Evolutionary conservation across 148 eudicot genomes (phyloP).

Genomic region (Camellia japonica): DNA sequence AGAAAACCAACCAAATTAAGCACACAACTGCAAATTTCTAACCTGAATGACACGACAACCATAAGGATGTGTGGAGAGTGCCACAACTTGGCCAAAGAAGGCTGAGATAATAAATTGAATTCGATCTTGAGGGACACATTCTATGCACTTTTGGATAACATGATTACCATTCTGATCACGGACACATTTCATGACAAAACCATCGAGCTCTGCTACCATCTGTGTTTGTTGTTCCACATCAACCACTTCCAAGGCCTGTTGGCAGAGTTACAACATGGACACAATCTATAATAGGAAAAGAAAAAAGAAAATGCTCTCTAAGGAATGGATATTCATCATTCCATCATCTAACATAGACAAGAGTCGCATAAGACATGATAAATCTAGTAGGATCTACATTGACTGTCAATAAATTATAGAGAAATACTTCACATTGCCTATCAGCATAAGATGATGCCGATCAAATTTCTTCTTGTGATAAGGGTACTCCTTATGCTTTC

Average conservation of each 20-base stretch:
- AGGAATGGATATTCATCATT: background rate
- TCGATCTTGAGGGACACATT: slow-evolving; percentile 52
- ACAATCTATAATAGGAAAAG: background rate
- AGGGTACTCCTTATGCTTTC: background rate
- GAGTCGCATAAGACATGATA: background rate
- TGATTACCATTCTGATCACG: slow-evolving; percentile 80
- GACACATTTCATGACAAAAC: slow-evolving; percentile 63
- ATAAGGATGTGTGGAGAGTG: slow-evolving; percentile 66
- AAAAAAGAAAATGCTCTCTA: background rate
- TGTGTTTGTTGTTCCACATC: slow-evolving; percentile 45
- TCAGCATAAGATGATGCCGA: background rate
- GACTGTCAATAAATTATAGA: too few relatives aligned
- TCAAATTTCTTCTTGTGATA: too few relatives aligned
- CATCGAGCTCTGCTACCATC: slow-evolving; percentile 58
- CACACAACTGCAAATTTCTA: background rate
- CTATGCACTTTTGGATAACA: slow-evolving; percentile 78
- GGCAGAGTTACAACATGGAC: background rate
- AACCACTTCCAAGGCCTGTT: slow-evolving; percentile 67
- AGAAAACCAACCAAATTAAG: background rate
- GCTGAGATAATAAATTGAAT: slow-evolving; percentile 54
- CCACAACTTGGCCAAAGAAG: slow-evolving; percentile 56
- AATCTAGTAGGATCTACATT: too few relatives aligned
- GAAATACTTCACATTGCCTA: background rate
- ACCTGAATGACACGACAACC: slow-evolving; percentile 86
- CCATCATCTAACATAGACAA: background rate